Conservation (phyloP, 75 land plant genomes). For the Picea sitchensis region DNA sequence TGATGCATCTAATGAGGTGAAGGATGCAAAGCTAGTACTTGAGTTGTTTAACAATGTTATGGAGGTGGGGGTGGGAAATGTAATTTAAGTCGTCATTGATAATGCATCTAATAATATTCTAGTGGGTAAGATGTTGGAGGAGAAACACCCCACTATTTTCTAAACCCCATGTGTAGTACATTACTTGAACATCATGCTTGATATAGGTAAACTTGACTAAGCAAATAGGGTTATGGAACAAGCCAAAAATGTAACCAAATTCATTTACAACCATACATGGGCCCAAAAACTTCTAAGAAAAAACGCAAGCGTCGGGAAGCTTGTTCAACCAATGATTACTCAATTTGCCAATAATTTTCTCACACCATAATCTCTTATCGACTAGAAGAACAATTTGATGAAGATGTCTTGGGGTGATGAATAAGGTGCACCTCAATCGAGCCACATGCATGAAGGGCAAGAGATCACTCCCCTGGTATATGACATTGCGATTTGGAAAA, state of each 20-base stretch:
- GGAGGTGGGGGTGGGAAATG: constrained; percentile 29
- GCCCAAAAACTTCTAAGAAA: constrained; percentile 27
- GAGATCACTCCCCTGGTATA: constrained; percentile 19
- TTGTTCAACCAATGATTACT: constrained; percentile 22
- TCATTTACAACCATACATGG: constrained; percentile 26
- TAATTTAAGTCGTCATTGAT: constrained; percentile 28
- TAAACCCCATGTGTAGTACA: constrained; percentile 42
- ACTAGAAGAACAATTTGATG: constrained; percentile 26
- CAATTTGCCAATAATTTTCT: constrained; percentile 29
- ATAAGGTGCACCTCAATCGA: constrained; percentile 19
- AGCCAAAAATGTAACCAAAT: constrained; percentile 25
- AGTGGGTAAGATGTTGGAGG: constrained; percentile 3
- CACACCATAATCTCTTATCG: constrained; percentile 20
- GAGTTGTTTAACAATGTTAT: constrained; percentile 26
- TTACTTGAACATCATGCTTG: constrained; percentile 35
- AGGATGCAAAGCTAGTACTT: constrained; percentile 23
- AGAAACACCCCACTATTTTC: constrained; percentile 28
- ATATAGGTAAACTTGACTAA: constrained; percentile 31
- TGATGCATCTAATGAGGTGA: constrained; percentile 25
- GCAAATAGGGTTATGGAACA: constrained; percentile 27
- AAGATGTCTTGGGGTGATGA: constrained; percentile 31
- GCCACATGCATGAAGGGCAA: constrained; percentile 23
- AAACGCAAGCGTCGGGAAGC: constrained; percentile 23
- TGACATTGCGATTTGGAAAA: not conserved
- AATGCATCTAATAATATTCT: constrained; percentile 3